Conservation (phyloP, 371 early-diverging fungal genomes). For the Mucor lusitanicus region DNA sequence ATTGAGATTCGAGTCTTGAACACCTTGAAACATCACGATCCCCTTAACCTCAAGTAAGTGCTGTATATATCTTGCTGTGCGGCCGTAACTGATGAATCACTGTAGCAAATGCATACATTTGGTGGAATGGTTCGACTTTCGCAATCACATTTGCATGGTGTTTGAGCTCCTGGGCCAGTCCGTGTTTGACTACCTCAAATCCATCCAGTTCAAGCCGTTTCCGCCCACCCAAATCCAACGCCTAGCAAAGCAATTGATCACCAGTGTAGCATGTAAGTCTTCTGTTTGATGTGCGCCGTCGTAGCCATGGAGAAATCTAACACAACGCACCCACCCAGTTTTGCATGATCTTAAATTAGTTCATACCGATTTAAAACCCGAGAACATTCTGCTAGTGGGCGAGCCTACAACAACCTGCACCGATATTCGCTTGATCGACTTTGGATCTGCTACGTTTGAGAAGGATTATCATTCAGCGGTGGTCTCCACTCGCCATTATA, state of each 20-base stretch:
- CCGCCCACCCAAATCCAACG: conserved; percentile 79
- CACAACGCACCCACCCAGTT: conserved; percentile 39
- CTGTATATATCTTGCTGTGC: not conserved
- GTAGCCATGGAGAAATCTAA: not conserved
- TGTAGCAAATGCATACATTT: conserved; percentile 75
- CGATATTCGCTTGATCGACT: conserved; percentile 88
- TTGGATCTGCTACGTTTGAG: conserved; percentile 93
- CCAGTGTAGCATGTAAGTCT: conserved; percentile 71
- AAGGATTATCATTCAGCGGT: conserved; percentile 90
- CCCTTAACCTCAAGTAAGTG: conserved; percentile 59
- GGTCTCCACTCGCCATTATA: conserved; percentile 91
- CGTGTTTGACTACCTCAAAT: conserved; percentile 93
- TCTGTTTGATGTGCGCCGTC: too few species aligned
- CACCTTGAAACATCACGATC: conserved; percentile 77
- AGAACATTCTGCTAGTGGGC: conserved; percentile 72
- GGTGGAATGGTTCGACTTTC: conserved; percentile 77
- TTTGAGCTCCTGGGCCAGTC: conserved; percentile 87
- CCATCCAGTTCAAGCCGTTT: conserved; percentile 84
- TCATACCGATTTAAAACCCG: conserved; percentile 95
- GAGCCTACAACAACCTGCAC: conserved; percentile 38
- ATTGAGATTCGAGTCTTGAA: conserved; percentile 87
- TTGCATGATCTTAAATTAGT: conserved; percentile 80
- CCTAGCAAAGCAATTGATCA: conserved; percentile 77
- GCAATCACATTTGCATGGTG: conserved; percentile 95
- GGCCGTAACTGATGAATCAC: not conserved